Evolutionary conservation across 1,139 yeast species (phyloP).

Genomic region (Wickerhamiella pararugosa): DNA sequence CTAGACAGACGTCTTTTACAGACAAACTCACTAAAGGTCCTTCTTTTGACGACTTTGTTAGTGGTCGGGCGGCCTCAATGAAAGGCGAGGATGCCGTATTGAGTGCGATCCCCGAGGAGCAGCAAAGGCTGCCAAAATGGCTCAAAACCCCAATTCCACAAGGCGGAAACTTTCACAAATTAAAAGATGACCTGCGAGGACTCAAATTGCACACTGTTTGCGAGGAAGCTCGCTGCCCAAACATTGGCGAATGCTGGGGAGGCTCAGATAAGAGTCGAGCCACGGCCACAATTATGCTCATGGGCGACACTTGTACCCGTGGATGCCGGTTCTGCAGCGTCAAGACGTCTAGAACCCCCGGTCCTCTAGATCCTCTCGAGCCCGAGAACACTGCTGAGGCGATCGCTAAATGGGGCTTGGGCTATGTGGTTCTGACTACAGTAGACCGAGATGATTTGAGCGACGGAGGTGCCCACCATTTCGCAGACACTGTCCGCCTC

Average conservation of each 20-base stretch:
- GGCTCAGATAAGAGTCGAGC: conserved; percentile 85
- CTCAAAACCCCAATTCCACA: conserved; percentile 89
- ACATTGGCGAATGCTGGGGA: conserved; percentile 99
- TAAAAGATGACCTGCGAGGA: conserved; percentile 79
- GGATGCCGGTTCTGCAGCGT: conserved; percentile 98
- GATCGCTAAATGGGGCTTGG: conserved; percentile 94
- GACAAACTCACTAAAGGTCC: conserved; percentile 76
- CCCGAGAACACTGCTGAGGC: conserved; percentile 98
- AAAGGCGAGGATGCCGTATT: conserved; percentile 34
- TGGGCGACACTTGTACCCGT: conserved; percentile 97
- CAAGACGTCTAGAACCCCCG: conserved; percentile 78
- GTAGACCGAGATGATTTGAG: conserved; percentile 91
- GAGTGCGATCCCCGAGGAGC: conserved; percentile 38
- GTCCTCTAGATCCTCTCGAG: conserved; percentile 84
- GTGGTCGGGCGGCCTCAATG: conserved; percentile 52
- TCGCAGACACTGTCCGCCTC: conserved; percentile 70
- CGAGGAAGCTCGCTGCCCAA: conserved; percentile 97
- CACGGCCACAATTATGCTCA: conserved; percentile 96
- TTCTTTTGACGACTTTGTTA: conserved; percentile 78
- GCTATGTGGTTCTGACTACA: conserved; percentile 92
- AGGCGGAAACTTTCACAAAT: conserved; percentile 64
- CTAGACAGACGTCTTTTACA: conserved; percentile 29
- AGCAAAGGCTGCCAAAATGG: conserved; percentile 81
- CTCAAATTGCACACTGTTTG: conserved; percentile 87
- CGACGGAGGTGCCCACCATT: conserved; percentile 90